phyloP scores from a whole-genome alignment of 2,329 filamentous ascomycete species.

The Phoma sp. region DNA sequence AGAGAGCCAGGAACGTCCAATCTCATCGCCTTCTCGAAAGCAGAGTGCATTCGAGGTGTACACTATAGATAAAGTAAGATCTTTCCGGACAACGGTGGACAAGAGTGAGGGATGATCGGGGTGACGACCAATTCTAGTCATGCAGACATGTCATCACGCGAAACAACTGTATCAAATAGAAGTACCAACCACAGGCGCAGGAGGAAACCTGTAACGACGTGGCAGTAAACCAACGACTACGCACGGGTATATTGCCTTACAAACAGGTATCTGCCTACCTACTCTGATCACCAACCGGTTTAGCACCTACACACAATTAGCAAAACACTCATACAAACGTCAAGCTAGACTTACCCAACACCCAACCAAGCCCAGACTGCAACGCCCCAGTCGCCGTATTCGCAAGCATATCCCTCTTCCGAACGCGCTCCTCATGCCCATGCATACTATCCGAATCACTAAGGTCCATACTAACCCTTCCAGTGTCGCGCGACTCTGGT shows the following conservation, averaged over 20 bases:
- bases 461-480: conserved; percentile 36
- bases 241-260: neutral
- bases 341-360: conserved; percentile 58
- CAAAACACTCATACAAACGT: neutral
- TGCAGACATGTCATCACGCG: too few relatives aligned
- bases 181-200: too few relatives aligned
- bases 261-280: neutral
- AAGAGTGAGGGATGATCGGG: too few relatives aligned
- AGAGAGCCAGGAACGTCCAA: too few relatives aligned
- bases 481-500: conserved; percentile 15
- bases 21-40: too few relatives aligned
- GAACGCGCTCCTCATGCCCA: conserved; percentile 53
- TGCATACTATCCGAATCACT: conserved; percentile 48
- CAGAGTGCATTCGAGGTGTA: too few relatives aligned
- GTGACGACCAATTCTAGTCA: too few relatives aligned
- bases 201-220: too few relatives aligned
- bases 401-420: conserved; percentile 77
- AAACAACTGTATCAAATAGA: too few relatives aligned
- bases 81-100: too few relatives aligned
- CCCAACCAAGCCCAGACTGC: conserved; percentile 70
- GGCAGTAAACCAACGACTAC: neutral
- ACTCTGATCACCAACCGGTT: conserved; percentile 32
- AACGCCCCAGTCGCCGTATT: conserved; percentile 69
- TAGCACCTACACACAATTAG: conserved; percentile 34
- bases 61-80: too few relatives aligned